Conservation (phyloP, 163 green algal genomes). For the Scenedesmus sp. region DNA sequence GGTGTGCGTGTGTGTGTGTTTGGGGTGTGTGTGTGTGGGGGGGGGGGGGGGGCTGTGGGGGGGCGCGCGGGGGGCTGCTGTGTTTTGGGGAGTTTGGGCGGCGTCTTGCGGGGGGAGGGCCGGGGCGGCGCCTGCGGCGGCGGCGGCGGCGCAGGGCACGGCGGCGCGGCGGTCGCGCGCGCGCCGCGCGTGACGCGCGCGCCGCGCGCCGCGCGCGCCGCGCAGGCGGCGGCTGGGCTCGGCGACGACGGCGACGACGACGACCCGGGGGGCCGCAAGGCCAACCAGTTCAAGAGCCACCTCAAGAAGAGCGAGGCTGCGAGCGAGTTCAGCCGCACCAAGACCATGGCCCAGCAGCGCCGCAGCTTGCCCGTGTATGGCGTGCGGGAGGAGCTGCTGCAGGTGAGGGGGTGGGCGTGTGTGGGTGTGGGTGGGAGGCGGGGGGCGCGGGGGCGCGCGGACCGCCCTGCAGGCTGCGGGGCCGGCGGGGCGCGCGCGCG, state of each 20-base stretch:
- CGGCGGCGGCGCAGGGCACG: too few species aligned
- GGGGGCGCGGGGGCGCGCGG: not conserved
- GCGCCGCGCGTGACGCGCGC: too few species aligned
- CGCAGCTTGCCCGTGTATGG: conserved; percentile 90
- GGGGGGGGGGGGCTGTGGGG: too few species aligned
- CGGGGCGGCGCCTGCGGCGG: too few species aligned
- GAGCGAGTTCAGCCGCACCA: conserved; percentile 90
- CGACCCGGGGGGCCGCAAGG: conserved; percentile 59
- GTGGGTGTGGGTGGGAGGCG: not conserved
- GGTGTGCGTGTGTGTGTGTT: not conserved
- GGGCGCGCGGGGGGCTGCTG: conserved; percentile 10
- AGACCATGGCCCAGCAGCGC: conserved; percentile 93
- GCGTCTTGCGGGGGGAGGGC: too few species aligned
- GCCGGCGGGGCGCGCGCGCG: too few species aligned
- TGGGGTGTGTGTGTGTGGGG: too few species aligned
- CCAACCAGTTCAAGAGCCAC: conserved; percentile 81
- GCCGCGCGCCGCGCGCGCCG: too few species aligned
- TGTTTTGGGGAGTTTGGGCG: too few species aligned
- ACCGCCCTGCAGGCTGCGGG: too few species aligned
- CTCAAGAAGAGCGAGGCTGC: conserved; percentile 83
- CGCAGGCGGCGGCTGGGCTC: conserved; percentile 16
- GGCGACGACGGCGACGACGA: conserved; percentile 48
- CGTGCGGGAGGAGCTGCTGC: conserved; percentile 91
- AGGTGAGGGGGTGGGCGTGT: conserved; percentile 57
- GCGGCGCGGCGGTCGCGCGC: too few species aligned